These are phyloP conservation scores for Penicillium sp. DNA, from an alignment of 2,329 filamentous ascomycete genomes.

Conservation along the genomic window DNA sequence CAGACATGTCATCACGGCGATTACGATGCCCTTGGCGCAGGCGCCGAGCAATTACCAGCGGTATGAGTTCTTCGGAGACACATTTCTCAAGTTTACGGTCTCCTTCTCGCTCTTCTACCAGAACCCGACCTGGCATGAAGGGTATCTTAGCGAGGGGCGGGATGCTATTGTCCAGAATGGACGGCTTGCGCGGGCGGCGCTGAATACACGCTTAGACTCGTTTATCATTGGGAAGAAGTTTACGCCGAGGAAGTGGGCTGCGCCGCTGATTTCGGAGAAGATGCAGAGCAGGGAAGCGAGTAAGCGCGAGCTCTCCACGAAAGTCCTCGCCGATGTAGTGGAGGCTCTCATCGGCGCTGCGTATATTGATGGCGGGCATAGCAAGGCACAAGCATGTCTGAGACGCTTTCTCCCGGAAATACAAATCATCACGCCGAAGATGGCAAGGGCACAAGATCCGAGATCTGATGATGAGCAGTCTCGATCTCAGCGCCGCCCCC, in stretches of 20 bases:
- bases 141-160: constrained; percentile 71
- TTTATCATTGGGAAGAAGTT: constrained; percentile 75
- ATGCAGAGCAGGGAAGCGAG: constrained; percentile 16
- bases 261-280: constrained; percentile 60
- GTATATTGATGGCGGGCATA: constrained; percentile 70
- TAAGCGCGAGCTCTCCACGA: constrained; percentile 65
- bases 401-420: constrained; percentile 67
- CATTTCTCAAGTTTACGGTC: constrained; percentile 75
- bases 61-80: constrained; percentile 86
- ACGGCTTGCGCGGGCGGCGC: constrained; percentile 69
- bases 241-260: constrained; percentile 73
- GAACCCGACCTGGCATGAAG: constrained; percentile 74
- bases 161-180: constrained; percentile 75
- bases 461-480: not conserved
- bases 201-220: constrained; percentile 67
- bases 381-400: constrained; percentile 68
- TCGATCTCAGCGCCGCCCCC: not conserved
- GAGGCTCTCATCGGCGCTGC: constrained; percentile 83
- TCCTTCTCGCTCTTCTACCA: constrained; percentile 67
- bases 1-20: constrained; percentile 67
- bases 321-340: constrained; percentile 84
- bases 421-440: constrained; percentile 27
- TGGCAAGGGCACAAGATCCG: constrained; percentile 7
- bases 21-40: constrained; percentile 67
- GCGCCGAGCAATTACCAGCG: constrained; percentile 75